Conservation (phyloP, 768 basidiomycete genomes). For the Rhodotorula graminis region DNA sequence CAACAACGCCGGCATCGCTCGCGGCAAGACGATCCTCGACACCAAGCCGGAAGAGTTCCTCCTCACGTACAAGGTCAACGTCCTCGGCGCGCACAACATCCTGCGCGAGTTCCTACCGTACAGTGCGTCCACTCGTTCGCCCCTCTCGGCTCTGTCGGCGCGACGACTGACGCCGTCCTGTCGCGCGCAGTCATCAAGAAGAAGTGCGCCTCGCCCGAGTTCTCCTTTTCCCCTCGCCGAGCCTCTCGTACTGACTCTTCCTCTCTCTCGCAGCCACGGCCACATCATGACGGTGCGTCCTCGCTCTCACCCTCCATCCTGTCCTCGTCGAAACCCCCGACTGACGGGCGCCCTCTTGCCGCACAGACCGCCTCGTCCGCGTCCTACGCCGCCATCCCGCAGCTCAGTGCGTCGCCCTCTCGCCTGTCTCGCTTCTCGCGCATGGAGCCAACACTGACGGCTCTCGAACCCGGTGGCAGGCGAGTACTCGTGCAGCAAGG, state of each 20-base stretch:
- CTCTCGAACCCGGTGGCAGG: not conserved
- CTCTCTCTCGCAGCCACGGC: conserved; percentile 15
- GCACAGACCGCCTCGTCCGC: conserved; percentile 23
- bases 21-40: conserved; percentile 31
- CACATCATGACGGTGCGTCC: conserved; percentile 28
- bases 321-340: too few species aligned
- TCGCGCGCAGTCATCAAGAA: conserved; percentile 21
- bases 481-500: conserved; percentile 32
- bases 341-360: too few species aligned
- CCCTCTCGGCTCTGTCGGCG: too few species aligned
- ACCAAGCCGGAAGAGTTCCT: conserved; percentile 22
- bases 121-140: conserved; percentile 5
- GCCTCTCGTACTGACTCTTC: not conserved
- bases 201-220: conserved; percentile 32
- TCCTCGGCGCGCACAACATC: conserved; percentile 24
- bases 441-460: accelerated
- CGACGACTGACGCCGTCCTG: too few species aligned
- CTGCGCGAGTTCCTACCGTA: conserved; percentile 34
- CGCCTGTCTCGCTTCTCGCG: accelerated
- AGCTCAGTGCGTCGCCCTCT: conserved; percentile 7
- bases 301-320: too few species aligned
- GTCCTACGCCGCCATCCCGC: conserved; percentile 23
- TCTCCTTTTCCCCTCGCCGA: not conserved
- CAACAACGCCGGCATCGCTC: conserved; percentile 37
- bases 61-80: conserved; percentile 34